Base-by-base conservation (phyloP, 768 basidiomycete genomes). In the Rhizopogon vinicolor region DNA sequence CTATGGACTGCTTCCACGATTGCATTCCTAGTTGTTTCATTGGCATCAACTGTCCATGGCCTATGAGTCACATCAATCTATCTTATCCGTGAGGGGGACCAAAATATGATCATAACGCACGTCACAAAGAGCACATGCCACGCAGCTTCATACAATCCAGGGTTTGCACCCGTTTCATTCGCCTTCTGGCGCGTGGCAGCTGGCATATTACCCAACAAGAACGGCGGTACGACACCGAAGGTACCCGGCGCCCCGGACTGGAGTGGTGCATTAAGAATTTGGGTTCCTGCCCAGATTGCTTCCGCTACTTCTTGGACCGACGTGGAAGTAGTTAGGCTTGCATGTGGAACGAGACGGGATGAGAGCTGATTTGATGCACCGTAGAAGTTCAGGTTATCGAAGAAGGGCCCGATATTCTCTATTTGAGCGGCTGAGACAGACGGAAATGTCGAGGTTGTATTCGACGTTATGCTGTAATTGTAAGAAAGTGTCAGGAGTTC, bases 261-360 rank as follows among this genome's bases (percentile, higher is more conserved):
- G 31, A 61, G 51, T 1, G 58, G 58, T 12, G 3, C 7, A 18
- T 63, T 61, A 13, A 60, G 9, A 10, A 59, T 60, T 41, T 58
- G 19, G 3, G 63, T 14, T 22, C 64, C 63, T 1, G 22, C n/a
- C 65, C 63, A 68, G 22, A 64, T 59, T 1, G 60, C 63, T 56
- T 62, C 51, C 1, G 63, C 63, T n/a, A 64, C 46, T 3, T 2
- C 12, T 5, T 22, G 25, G 29, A 65, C 60, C 0, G 60, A 65
- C 1, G 53, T 19, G 2, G 59, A 54, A 1, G 65, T 65, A 18
- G 56, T 50, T 2, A 66, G 43, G 33, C 35, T 53, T 1, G 63
- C 51, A 40, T 53, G 41, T 5, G 63, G 63, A 7, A 66, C 37
- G 19, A 66, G 58, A 8, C 61, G 65, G 2, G 66, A 65, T 0